Evolutionary conservation across 257 asterid species (phyloP), one percentile per base, ranked within the genome.

Genomic region (Cinchona pubescens): DNA sequence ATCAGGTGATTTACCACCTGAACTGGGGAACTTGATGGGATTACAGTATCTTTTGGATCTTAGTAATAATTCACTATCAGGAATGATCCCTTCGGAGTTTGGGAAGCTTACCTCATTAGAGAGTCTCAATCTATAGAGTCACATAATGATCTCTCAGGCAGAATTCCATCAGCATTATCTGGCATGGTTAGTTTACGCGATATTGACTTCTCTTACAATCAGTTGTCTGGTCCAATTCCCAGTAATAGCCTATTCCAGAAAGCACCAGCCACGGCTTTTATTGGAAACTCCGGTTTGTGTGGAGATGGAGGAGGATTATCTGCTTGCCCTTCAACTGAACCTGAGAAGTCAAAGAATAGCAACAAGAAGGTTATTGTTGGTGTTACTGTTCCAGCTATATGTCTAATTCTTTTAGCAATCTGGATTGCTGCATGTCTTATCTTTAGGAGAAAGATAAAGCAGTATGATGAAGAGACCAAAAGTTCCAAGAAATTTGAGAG

Each of bases 221-320:
- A 83, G 48, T 80, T 94, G 76, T 89, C 96, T 2, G 95, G 95
- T 69, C 88, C 81, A 48, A 75, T 90, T 78, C 98, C 98, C 3
- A 65, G 51, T 3, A 81, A 79, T 35, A 79, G 62, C 73, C 53
- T 63, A 69, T 94, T 94, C 84, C 79, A 21, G 5, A 51, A 40
- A 30, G 90, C 90, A 53, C 65, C 91, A 8, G 84, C 83, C 49
- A 38, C 76, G 43, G 86, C 90, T 67, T 94, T 79, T 73, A 25
- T 30, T 7, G 96, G 81, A 21, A 94, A 94, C 72, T 21, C 81
- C 5, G 94, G 90, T 48, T 66, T 94, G 65, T 94, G 98, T 80
- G 97, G 97, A 77, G 72, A 84, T 66, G 82, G 78, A 83, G 78
- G 79, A 70, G 96, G 96, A 66, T 71, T 92, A 53, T 46, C 79